phyloP scores from a whole-genome alignment of 495 filamentous ascomycete species.

The Neurospora sp. region DNA sequence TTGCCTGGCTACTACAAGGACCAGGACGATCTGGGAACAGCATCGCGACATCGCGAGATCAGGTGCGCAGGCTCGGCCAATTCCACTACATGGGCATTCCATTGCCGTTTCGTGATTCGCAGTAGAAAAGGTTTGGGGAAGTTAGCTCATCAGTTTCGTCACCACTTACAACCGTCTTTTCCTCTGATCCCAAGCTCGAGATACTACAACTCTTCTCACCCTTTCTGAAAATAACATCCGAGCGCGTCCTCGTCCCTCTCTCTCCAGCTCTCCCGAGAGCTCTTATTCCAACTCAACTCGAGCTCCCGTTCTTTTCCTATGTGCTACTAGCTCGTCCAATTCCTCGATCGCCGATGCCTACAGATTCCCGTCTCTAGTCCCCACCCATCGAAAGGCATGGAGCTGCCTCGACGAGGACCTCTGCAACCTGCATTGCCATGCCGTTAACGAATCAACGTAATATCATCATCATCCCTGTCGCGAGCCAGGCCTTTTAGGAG shows the following conservation, averaged over 20 bases:
- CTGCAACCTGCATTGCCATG: neutral
- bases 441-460: neutral
- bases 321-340: neutral
- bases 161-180: neutral
- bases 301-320: neutral
- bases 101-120: neutral
- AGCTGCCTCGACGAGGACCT: neutral
- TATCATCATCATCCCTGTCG: neutral
- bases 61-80: neutral
- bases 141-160: neutral
- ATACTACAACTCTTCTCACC: neutral
- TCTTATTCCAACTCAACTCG: neutral
- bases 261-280: neutral
- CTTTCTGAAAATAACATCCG: neutral
- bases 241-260: neutral
- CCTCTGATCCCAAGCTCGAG: neutral
- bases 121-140: neutral
- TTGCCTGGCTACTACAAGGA: neutral
- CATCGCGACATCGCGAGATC: neutral
- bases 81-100: neutral
- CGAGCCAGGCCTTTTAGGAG: neutral
- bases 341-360: neutral
- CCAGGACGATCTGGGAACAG: neutral
- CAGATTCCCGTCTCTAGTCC: neutral
- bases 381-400: neutral